Evolutionary conservation across 148 eudicot species (phyloP).

Genomic region (Rhododendron molle): DNA sequence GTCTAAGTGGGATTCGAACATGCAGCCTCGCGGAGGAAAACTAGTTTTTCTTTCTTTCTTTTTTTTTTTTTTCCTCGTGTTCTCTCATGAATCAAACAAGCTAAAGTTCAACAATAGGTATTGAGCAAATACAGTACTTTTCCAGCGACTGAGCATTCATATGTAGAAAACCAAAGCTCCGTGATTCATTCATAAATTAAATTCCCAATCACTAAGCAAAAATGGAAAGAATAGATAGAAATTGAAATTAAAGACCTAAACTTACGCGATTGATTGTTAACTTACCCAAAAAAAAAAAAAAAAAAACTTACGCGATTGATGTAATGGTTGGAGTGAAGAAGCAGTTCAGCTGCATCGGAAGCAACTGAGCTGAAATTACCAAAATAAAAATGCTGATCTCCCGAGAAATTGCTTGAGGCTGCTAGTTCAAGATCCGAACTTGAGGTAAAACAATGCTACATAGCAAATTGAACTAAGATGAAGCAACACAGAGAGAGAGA

Average conservation of each 20-base stretch:
- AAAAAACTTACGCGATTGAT: constrained; percentile 9
- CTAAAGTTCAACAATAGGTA: background rate
- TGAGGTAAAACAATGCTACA: background rate
- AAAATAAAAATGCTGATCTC: background rate
- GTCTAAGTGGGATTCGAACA: too few species aligned
- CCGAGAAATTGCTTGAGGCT: background rate
- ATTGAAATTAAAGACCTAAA: background rate
- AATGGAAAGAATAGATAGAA: background rate
- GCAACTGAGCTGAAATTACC: background rate
- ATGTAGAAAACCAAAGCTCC: background rate
- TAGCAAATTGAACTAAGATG: background rate
- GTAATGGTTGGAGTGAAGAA: background rate
- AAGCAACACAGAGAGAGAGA: background rate
- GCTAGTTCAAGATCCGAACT: constrained; percentile 4
- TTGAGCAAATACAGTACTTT: background rate
- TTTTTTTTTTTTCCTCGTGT: background rate
- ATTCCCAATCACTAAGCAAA: background rate
- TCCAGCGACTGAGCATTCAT: background rate
- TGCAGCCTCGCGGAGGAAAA: background rate
- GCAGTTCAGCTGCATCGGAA: background rate
- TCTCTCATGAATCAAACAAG: background rate
- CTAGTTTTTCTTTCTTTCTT: background rate
- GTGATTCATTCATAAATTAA: background rate
- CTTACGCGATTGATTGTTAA: constrained; percentile 11
- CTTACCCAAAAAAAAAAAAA: too few species aligned